These are phyloP conservation scores for Colletotrichum lupini DNA, from an alignment of 2,329 filamentous ascomycete species.

Conservation along the genomic window DNA sequence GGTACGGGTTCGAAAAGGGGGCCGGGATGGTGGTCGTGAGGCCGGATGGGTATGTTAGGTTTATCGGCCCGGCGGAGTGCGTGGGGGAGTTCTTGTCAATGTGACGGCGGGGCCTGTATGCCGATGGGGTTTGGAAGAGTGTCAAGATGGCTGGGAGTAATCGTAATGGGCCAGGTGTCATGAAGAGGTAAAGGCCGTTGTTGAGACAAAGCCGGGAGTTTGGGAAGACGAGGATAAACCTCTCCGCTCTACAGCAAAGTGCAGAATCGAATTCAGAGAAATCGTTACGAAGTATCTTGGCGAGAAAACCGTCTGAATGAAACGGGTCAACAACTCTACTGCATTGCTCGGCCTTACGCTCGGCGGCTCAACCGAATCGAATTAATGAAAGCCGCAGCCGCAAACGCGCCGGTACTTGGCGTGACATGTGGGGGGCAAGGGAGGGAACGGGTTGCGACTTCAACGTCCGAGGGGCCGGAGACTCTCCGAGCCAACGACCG, in stretches of 20 bases:
- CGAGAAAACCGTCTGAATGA: background rate
- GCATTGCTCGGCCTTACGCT: constrained; percentile 7
- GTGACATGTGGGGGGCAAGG: background rate
- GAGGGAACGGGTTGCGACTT: background rate
- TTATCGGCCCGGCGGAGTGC: constrained; percentile 42
- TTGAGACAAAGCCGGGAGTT: background rate
- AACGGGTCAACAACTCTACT: background rate
- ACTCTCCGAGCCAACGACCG: constrained; percentile 28
- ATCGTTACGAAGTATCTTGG: background rate
- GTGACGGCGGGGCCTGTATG: background rate
- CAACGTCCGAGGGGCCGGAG: constrained; percentile 11
- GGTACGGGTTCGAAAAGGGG: constrained; percentile 42
- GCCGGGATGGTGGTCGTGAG: constrained; percentile 44
- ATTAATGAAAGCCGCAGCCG: background rate
- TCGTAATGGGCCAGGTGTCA: background rate
- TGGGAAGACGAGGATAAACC: background rate
- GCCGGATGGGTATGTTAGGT: constrained; percentile 46
- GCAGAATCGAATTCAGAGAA: background rate
- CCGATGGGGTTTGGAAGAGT: background rate
- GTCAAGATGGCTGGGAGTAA: background rate
- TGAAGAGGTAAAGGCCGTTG: background rate
- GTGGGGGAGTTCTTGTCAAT: constrained; percentile 39
- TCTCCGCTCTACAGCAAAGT: background rate
- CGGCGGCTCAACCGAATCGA: constrained; percentile 2
- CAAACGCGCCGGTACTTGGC: background rate